phyloP scores from a whole-genome alignment of 1,139 yeast genomes.

The Schwanniomyces etchellsii region DNA sequence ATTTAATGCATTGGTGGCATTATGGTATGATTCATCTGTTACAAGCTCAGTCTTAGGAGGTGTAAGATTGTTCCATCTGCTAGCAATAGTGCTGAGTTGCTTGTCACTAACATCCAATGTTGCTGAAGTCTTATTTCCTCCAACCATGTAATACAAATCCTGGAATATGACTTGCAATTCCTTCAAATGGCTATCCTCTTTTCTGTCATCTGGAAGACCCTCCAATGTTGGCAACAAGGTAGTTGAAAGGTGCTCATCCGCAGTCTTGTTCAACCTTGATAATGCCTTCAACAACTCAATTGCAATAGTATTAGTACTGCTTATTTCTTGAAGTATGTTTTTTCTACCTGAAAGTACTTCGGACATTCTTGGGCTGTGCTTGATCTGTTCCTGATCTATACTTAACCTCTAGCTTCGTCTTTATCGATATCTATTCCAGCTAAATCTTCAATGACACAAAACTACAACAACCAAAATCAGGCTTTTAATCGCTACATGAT shows the following conservation, averaged over 20 bases:
- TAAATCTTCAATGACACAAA: slow-evolving; percentile 2
- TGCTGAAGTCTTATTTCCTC: slow-evolving; percentile 17
- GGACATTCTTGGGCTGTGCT: slow-evolving; percentile 2
- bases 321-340: slow-evolving; percentile 5
- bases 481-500: too few species aligned
- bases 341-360: slow-evolving; percentile 2
- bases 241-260: slow-evolving; percentile 5
- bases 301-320: slow-evolving; percentile 6
- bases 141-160: slow-evolving; percentile 17
- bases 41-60: slow-evolving; percentile 7
- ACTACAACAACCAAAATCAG: neutral
- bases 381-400: neutral
- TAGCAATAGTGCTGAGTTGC: slow-evolving; percentile 6
- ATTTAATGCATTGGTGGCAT: slow-evolving; percentile 3
- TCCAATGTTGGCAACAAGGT: slow-evolving; percentile 4
- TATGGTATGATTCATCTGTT: slow-evolving; percentile 5
- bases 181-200: slow-evolving; percentile 14
- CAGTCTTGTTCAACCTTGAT: slow-evolving; percentile 4
- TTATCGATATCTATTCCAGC: too few species aligned
- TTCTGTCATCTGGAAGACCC: slow-evolving; percentile 1
- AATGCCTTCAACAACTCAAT: slow-evolving; percentile 4
- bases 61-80: slow-evolving; percentile 1
- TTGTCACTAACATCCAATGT: slow-evolving; percentile 10
- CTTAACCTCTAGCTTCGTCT: too few species aligned
- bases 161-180: slow-evolving; percentile 18